phyloP scores from a whole-genome alignment of 257 asterid genomes.

The Avicennia marina region DNA sequence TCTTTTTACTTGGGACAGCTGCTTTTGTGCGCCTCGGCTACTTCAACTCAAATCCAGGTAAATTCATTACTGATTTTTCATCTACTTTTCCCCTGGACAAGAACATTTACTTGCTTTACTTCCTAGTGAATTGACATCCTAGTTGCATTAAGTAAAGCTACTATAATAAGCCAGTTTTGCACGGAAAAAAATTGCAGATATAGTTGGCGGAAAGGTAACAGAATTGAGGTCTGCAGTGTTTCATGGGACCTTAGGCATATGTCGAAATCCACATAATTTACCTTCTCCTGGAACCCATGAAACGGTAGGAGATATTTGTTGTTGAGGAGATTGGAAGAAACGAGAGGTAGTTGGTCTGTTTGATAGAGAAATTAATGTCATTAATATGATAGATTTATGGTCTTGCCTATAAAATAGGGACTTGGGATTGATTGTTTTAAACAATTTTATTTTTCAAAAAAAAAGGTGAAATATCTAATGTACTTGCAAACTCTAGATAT shows the following conservation, averaged over 20 bases:
- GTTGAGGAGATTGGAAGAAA: background rate
- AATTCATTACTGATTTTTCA: slow-evolving; percentile 2
- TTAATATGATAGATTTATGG: background rate
- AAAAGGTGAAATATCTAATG: background rate
- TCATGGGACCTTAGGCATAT: background rate
- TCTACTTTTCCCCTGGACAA: background rate
- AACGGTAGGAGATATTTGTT: background rate
- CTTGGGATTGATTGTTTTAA: background rate
- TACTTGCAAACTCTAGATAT: background rate
- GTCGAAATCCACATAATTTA: background rate
- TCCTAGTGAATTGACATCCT: background rate
- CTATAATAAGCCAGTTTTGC: background rate
- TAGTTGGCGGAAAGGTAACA: background rate
- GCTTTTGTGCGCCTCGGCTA: slow-evolving; percentile 21
- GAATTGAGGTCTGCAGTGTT: background rate
- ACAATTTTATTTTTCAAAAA: background rate
- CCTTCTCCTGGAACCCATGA: background rate
- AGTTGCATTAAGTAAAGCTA: background rate
- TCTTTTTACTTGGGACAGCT: slow-evolving; percentile 32
- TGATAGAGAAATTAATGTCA: background rate
- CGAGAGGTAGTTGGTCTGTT: background rate
- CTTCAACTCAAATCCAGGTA: slow-evolving; percentile 27
- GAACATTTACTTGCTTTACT: background rate
- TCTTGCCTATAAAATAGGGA: background rate
- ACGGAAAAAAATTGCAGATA: background rate